Evolutionary conservation across 2,329 filamentous ascomycete genomes (phyloP).

Genomic region (Aureobasidium sp.): DNA sequence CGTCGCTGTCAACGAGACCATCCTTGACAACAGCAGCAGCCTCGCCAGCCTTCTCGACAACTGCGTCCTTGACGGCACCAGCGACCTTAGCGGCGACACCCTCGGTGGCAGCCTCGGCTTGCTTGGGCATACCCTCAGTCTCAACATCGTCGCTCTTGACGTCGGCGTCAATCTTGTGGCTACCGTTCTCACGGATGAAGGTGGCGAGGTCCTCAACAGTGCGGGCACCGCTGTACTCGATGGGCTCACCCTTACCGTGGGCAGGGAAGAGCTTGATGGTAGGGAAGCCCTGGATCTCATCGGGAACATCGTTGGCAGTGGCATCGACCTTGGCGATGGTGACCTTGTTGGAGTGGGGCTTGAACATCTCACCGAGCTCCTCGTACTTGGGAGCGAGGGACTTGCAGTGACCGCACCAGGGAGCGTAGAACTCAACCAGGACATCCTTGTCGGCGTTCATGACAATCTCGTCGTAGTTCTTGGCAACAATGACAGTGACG

Average conservation of each 20-base stretch:
- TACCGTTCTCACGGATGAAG: conserved; percentile 94
- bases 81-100: conserved; percentile 29
- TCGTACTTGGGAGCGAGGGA: conserved; percentile 62
- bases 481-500: conserved; percentile 82
- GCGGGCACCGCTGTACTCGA: conserved; percentile 82
- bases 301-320: conserved; percentile 90
- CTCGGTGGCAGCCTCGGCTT: conserved; percentile 35
- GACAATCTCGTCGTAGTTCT: conserved; percentile 88
- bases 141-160: conserved; percentile 47
- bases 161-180: conserved; percentile 65
- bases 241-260: conserved; percentile 73
- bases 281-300: conserved; percentile 95
- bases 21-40: conserved; percentile 28
- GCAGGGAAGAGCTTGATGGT: conserved; percentile 98
- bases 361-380: conserved; percentile 53
- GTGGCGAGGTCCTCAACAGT: conserved; percentile 84
- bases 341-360: conserved; percentile 50
- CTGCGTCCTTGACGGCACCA: conserved; percentile 22
- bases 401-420: conserved; percentile 69
- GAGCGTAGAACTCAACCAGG: conserved; percentile 95
- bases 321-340: conserved; percentile 87
- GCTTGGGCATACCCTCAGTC: conserved; percentile 42
- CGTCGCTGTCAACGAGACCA: conserved; percentile 18
- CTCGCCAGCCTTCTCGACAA: conserved; percentile 27
- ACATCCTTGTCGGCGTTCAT: conserved; percentile 95